Evolutionary conservation across 176 grass and related monocot species (phyloP).

Genomic region (Stipa capillata): DNA sequence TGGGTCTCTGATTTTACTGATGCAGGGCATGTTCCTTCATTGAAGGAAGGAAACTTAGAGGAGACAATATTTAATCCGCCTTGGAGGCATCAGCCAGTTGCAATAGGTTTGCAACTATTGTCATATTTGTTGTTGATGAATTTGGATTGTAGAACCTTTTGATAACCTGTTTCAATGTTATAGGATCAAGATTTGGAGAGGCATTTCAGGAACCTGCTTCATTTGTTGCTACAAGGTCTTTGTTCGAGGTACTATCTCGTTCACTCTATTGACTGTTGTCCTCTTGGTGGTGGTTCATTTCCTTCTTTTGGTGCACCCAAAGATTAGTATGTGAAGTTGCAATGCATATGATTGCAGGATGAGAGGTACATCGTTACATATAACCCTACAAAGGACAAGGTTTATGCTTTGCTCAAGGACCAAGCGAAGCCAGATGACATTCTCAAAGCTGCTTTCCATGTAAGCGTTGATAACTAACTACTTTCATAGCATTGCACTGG

Average conservation of each 20-base stretch:
- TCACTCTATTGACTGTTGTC: not conserved
- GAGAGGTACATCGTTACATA: conserved; percentile 95
- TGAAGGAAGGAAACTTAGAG: conserved; percentile 89
- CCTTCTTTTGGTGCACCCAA: not conserved
- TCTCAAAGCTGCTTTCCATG: conserved; percentile 96
- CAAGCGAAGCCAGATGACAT: conserved; percentile 97
- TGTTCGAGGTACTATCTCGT: conserved; percentile 65
- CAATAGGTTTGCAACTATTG: conserved; percentile 48
- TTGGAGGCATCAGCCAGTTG: conserved; percentile 77
- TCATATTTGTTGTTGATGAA: not conserved
- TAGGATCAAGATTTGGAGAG: conserved; percentile 90
- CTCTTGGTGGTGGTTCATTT: not conserved
- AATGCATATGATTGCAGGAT: conserved; percentile 32
- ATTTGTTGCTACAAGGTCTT: conserved; percentile 63
- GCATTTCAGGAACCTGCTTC: conserved; percentile 95
- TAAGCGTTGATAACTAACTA: conserved; percentile 26
- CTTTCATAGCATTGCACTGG: not conserved
- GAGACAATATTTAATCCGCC: conserved; percentile 93
- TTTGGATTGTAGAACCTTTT: not conserved
- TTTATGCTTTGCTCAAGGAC: conserved; percentile 96
- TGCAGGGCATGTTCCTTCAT: conserved; percentile 75
- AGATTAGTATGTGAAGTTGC: not conserved
- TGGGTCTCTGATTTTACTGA: not conserved
- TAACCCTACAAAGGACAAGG: conserved; percentile 90
- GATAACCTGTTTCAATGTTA: not conserved